Evolutionary conservation across 2,329 filamentous ascomycete genomes (phyloP).

Genomic region (Sporothrix brasiliensis): DNA sequence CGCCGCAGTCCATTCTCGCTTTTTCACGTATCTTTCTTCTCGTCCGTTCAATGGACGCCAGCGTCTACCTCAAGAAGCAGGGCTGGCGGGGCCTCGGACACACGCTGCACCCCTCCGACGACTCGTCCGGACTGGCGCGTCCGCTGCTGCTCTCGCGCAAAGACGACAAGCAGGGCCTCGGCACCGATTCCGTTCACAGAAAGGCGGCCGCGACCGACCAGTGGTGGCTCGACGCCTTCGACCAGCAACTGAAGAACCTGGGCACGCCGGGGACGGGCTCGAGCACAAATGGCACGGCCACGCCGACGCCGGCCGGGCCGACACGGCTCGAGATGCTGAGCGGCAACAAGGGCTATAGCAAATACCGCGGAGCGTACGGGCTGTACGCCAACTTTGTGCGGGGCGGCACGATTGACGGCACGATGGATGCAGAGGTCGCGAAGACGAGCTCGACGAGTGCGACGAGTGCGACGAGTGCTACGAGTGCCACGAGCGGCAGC

Average conservation of each 20-base stretch:
- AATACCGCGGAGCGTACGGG: slow-evolving; percentile 63
- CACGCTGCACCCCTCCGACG: slow-evolving; percentile 75
- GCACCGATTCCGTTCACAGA: slow-evolving; percentile 68
- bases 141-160: slow-evolving; percentile 84
- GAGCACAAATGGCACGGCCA: not conserved
- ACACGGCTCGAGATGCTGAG: slow-evolving; percentile 53
- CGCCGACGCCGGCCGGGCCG: slow-evolving; percentile 41
- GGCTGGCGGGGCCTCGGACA: slow-evolving; percentile 91
- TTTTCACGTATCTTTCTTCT: not conserved
- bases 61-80: slow-evolving; percentile 78
- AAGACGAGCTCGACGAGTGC: not conserved
- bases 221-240: slow-evolving; percentile 97
- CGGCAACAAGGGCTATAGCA: slow-evolving; percentile 51
- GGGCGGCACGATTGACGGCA: slow-evolving; percentile 76
- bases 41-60: slow-evolving; percentile 70
- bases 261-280: slow-evolving; percentile 64
- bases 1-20: not conserved
- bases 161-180: slow-evolving; percentile 77
- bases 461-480: slow-evolving; percentile 35
- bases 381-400: slow-evolving; percentile 84
- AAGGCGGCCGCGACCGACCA: slow-evolving; percentile 71
- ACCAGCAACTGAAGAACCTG: slow-evolving; percentile 82
- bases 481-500: slow-evolving; percentile 36
- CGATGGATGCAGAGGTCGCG: slow-evolving; percentile 48
- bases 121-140: slow-evolving; percentile 74